Evolutionary conservation across 2,329 filamentous ascomycete species (phyloP).

Genomic region (Simplicillium aogashimaense): DNA sequence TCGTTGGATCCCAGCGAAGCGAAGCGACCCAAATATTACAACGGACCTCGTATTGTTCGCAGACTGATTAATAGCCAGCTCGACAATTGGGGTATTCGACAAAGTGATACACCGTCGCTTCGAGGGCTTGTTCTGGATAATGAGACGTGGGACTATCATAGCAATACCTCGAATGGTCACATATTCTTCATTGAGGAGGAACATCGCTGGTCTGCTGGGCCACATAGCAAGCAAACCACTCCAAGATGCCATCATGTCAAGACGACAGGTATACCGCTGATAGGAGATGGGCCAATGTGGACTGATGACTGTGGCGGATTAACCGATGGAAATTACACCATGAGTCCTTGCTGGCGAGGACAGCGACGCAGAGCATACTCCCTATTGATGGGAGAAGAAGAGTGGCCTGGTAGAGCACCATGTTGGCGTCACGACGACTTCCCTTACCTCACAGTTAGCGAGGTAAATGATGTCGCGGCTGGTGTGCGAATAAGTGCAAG

Average conservation of each 20-base stretch:
- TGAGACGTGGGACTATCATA: constrained; percentile 22
- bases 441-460: constrained; percentile 36
- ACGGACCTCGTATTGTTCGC: constrained; percentile 34
- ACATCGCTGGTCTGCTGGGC: constrained; percentile 37
- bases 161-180: constrained; percentile 17
- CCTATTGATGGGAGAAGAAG: not conserved
- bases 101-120: constrained; percentile 39
- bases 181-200: constrained; percentile 49
- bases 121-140: constrained; percentile 40
- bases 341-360: constrained; percentile 31
- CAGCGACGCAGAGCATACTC: not conserved
- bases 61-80: constrained; percentile 41
- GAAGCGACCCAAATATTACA: constrained; percentile 19
- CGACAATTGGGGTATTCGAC: constrained; percentile 40
- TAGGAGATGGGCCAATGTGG: constrained; percentile 38
- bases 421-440: constrained; percentile 47
- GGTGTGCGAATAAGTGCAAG: constrained; percentile 34
- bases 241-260: constrained; percentile 34
- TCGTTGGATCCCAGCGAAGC: constrained; percentile 36
- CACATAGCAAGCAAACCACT: constrained; percentile 27
- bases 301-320: constrained; percentile 30
- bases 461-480: constrained; percentile 32
- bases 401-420: constrained; percentile 23
- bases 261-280: constrained; percentile 43
- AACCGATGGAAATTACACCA: constrained; percentile 22